Evolutionary conservation across 164 flowering plant species (phyloP).

Genomic region (Tetracentron sinense): DNA sequence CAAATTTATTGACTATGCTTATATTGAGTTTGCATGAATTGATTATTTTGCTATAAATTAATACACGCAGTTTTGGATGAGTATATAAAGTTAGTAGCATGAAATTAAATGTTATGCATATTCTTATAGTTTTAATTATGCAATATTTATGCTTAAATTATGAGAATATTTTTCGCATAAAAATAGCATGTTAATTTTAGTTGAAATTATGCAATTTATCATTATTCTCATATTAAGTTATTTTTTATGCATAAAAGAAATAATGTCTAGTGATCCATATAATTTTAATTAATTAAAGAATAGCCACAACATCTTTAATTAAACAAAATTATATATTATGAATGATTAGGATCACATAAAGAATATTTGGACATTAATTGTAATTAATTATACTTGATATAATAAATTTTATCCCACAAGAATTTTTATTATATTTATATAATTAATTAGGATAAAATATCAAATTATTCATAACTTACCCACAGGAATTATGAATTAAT

Average conservation of each 20-base stretch:
- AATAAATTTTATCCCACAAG: no score
- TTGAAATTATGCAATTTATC: neutral
- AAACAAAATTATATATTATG: neutral
- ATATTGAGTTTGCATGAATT: no score
- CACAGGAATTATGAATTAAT: no score
- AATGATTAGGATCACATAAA: neutral
- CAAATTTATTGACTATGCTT: no score
- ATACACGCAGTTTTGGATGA: no score
- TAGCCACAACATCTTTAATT: neutral
- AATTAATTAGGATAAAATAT: no score
- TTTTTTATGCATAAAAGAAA: neutral
- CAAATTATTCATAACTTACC: no score
- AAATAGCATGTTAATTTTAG: neutral
- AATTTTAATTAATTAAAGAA: neutral
- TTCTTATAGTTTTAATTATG: no score
- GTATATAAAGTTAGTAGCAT: no score
- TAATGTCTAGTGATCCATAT: constrained; percentile 1
- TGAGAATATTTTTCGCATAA: constrained; percentile 1
- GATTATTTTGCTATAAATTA: no score
- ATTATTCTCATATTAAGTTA: neutral
- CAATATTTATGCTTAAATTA: neutral
- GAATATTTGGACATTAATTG: constrained; percentile 1
- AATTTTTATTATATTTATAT: no score
- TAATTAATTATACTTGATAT: neutral
- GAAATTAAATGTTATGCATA: no score